phyloP scores from a whole-genome alignment of 805 yeast genomes.

The Saccharomycopsis microspora region DNA sequence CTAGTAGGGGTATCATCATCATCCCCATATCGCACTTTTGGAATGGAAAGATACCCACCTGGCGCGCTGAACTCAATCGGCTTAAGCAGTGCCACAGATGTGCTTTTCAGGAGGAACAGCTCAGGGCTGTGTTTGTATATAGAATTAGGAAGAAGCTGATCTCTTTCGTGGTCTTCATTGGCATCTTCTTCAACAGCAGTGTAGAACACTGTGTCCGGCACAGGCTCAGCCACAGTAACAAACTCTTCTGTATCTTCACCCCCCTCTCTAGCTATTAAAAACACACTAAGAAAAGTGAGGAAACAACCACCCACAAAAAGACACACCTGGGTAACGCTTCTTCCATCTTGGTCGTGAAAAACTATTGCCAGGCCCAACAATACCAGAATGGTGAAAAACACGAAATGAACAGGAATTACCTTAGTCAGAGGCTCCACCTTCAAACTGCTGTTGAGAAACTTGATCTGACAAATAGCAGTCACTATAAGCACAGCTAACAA shows the following conservation, averaged over 20 bases:
- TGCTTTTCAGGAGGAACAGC: conserved; percentile 6
- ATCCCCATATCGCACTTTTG: background rate
- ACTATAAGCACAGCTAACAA: conserved; percentile 23
- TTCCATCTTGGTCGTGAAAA: conserved; percentile 29
- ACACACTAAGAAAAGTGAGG: conserved; percentile 31
- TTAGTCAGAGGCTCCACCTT: conserved; percentile 31
- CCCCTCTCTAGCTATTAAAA: conserved; percentile 22
- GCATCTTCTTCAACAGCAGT: background rate
- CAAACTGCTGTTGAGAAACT: conserved; percentile 28
- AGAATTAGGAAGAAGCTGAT: background rate
- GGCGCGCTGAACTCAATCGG: background rate
- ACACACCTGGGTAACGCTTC: conserved; percentile 17
- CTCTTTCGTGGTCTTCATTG: background rate
- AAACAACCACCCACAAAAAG: conserved; percentile 26
- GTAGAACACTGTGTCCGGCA: background rate
- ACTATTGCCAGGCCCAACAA: conserved; percentile 31
- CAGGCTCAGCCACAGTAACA: background rate
- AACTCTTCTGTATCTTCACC: background rate
- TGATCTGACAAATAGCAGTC: conserved; percentile 32
- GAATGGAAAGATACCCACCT: background rate
- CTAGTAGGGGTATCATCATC: conserved; percentile 4
- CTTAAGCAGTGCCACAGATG: conserved; percentile 1
- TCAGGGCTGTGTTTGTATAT: background rate
- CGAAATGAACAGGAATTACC: conserved; percentile 40
- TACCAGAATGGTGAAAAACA: conserved; percentile 33